Base-by-base conservation (phyloP, 2,329 filamentous ascomycete species). In the Cladosporium sphaerospermum region DNA sequence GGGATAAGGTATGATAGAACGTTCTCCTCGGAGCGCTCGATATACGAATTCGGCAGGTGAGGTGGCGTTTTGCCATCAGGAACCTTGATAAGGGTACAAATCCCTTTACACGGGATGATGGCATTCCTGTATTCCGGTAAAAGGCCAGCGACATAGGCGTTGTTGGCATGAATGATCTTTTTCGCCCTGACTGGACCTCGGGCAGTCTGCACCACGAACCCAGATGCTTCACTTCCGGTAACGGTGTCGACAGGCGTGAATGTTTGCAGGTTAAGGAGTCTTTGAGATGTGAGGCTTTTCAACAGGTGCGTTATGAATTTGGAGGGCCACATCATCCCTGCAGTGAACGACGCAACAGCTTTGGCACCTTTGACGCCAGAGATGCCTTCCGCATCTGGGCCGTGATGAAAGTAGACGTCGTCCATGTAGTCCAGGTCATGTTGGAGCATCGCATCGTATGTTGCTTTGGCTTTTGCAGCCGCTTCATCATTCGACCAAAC, bases 181-280 rank as follows among this genome's bases (percentile, higher is more conserved):
- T 62, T 61, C 0, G 61, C 59, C 45, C 64, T 63, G 34, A 71
- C 61, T 1, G 33, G 33, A 34, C 33, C 33, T 34, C 33, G 33
- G 33, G 33, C 9, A 13, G 33, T 34, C 13, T 34, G 33, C 9
- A 34, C 45, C 7, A 18, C 16, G 16, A 18, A 18, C 3, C 16
- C 16, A 18, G 16, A 18, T 18, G 16, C 16, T 18, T 18, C 16
- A 18, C 16, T 18, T 18, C 16, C 16, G 8, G 60, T 57, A 5
- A 69, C 57, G 1, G 56, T 23, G 4, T 54, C 56, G 1, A 83
- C 86, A 0, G 85, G 80, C 6, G 87, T 90, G 53, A 77, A 81
- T 3, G 86, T 89, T 68, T 90, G 86, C 18, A 91, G 74, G 61
- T 89, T 89, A 3, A 18, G 16, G 60, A 89, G 81, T n/a, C 63